Conservation (phyloP, 768 basidiomycete species). For the Tricholoma terreum region DNA sequence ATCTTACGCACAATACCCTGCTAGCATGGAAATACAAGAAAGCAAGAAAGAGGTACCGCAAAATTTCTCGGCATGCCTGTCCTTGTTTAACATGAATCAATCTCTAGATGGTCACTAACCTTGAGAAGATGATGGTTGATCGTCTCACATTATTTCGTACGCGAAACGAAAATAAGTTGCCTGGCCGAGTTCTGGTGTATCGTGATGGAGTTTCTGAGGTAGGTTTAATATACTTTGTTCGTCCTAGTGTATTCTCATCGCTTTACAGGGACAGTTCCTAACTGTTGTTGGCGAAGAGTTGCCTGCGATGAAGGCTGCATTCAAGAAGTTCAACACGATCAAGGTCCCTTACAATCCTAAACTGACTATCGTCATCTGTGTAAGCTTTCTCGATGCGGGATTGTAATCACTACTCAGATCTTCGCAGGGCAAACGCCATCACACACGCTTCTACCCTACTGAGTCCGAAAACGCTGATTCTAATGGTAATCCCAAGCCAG, state of each 20-base stretch:
- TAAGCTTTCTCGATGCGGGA: constrained; percentile 33
- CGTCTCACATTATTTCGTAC: constrained; percentile 52
- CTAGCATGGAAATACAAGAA: constrained; percentile 70
- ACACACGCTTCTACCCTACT: constrained; percentile 65
- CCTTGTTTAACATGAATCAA: not conserved
- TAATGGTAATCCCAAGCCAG: constrained; percentile 73
- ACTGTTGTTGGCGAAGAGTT: constrained; percentile 64
- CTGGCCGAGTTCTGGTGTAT: constrained; percentile 67
- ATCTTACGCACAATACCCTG: constrained; percentile 68
- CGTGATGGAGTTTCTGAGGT: constrained; percentile 86
- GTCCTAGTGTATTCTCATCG: not conserved
- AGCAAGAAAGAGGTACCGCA: constrained; percentile 65
- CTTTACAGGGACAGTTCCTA: constrained; percentile 67
- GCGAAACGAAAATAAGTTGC: constrained; percentile 46
- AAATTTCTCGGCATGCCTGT: not conserved
- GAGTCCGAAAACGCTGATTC: constrained; percentile 47
- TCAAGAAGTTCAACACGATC: constrained; percentile 44
- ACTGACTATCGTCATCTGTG: constrained; percentile 75
- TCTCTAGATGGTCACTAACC: constrained; percentile 68
- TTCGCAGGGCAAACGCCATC: constrained; percentile 44
- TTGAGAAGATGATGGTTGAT: constrained; percentile 64
- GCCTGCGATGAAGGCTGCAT: constrained; percentile 59
- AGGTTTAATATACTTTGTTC: not conserved
- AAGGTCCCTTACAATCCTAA: constrained; percentile 45
- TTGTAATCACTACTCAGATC: not conserved